Evolutionary conservation across 495 filamentous ascomycete species (phyloP), one percentile per base, ranked within the genome.

Genomic region (Aspergillus haitiensis): DNA sequence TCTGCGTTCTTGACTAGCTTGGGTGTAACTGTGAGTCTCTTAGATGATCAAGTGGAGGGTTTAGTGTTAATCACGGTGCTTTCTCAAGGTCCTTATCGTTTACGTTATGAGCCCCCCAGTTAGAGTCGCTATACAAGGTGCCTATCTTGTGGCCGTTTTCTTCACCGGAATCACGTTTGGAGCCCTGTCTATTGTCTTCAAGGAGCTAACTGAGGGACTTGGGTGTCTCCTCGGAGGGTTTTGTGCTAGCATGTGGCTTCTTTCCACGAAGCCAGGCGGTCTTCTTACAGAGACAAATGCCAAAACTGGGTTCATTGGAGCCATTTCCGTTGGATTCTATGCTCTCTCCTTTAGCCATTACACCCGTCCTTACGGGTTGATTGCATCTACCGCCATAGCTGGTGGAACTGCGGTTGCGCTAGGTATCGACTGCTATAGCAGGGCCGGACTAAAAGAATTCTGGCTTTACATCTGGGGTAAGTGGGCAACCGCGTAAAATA

Each of bases 401-500:
- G 93, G 93, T 11, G 86, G 91, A 8, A 96, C 92, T 0, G 85
- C 83, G 5, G 74, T 88, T 0, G 79, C 94, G 7, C 71, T 98
- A 7, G 93, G 93, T 7, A 89, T 98, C 54, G 93, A 98, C 70
- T 96, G 93, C 70, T 95, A 92, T 66, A 93, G 87, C 64, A 79
- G 86, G 51, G 93, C 92, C 11, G 93, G 93, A 0, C 73, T 96
- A 64, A 96, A 94, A 68, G 93, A 97, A 68, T 97, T 97, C 59
- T 98, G 93, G 93, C 80, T 92, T 9, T 98, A 96, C 69, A 83
- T 96, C 35, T 98, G 93, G 93, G 79, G 86, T 88, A 72, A 75
- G 83, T 56, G 15, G 12, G 15, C 9, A 11, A 13, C n/a, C 16
- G 15, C 11, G 15, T 52, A 6, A 7, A 16, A 39, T 44, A 47